Evolutionary conservation across 2,329 filamentous ascomycete genomes (phyloP), one percentile per base, ranked within the genome.

Genomic region (Rhynchosporium secalis): DNA sequence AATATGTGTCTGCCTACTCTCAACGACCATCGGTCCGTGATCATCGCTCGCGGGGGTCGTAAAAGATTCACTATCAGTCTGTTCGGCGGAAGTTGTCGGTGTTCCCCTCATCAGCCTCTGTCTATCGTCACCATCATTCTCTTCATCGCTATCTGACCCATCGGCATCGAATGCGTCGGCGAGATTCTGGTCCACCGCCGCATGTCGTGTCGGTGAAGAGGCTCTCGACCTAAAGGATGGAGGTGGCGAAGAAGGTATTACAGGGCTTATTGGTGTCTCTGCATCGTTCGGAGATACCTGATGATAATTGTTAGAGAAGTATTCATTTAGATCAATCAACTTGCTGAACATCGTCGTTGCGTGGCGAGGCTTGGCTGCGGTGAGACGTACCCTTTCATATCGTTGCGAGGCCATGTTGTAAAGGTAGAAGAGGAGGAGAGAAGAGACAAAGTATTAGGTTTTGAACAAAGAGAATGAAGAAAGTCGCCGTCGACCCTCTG

Each of bases 81-180:
- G 64, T 36, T 71, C 69, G 2, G 58, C 61, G n/a, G 67, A 65
- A 20, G 71, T 60, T 2, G 62, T 58, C 38, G 72, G 69, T 29
- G 66, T 87, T 70, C 86, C 86, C 69, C 90, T 87, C 80, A 97
- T 93, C 71, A 98, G 78, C 68, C 93, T 86, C 77, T 95, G 91
- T 69, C 92, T 85, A 76, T 96, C 92, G 75, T 96, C 91, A 62
- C 84, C 81, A 63, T 89, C 88, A 70, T 91, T 83, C 61, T 90
- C 89, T 72, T 87, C 80, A 65, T 86, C 85, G 60, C 82, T 87
- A 66, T 89, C 89, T 65, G 89, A 91, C 65, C 88, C 89, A 68
- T 89, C 90, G 72, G 89, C 86, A 74, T 92, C 94, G 75, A 99
- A 99, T 0, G 95, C 92, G 74, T 98, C 94, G 70, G 91, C 91